Evolutionary conservation across 768 basidiomycete species (phyloP).

Genomic region (Termitomyces eurrhizus): DNA sequence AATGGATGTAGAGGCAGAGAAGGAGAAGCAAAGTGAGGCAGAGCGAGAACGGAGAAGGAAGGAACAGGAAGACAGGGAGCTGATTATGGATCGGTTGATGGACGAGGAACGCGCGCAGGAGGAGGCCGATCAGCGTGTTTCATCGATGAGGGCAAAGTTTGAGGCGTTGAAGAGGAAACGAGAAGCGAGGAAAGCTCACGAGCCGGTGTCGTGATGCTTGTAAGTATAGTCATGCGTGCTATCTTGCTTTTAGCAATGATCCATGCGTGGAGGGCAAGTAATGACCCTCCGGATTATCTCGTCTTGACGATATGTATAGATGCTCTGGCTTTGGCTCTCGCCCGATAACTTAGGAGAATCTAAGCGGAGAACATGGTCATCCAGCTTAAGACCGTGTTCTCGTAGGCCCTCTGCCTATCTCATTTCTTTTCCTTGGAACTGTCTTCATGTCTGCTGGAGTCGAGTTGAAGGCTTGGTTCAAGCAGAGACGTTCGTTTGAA

Average conservation of each 20-base stretch:
- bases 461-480: not conserved
- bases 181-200: constrained; percentile 20
- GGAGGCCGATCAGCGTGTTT: constrained; percentile 78
- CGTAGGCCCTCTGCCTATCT: not conserved
- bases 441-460: too few relatives aligned
- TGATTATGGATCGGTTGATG: constrained; percentile 81
- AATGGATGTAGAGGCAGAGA: constrained; percentile 21
- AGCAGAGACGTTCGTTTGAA: not conserved
- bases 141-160: constrained; percentile 57
- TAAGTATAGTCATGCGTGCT: not conserved
- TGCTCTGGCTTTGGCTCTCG: not conserved
- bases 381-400: not conserved
- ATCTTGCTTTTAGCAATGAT: not conserved
- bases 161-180: constrained; percentile 47
- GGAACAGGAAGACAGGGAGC: constrained; percentile 70
- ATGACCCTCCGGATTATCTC: not conserved
- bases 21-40: constrained; percentile 32
- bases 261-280: not conserved
- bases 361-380: too few relatives aligned
- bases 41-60: constrained; percentile 45
- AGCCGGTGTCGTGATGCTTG: constrained; percentile 1
- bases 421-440: not conserved
- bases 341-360: not conserved
- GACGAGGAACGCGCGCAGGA: constrained; percentile 87
- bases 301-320: not conserved